phyloP scores from a whole-genome alignment of 768 basidiomycete species.

The Lactarius pseudohatsudake region DNA sequence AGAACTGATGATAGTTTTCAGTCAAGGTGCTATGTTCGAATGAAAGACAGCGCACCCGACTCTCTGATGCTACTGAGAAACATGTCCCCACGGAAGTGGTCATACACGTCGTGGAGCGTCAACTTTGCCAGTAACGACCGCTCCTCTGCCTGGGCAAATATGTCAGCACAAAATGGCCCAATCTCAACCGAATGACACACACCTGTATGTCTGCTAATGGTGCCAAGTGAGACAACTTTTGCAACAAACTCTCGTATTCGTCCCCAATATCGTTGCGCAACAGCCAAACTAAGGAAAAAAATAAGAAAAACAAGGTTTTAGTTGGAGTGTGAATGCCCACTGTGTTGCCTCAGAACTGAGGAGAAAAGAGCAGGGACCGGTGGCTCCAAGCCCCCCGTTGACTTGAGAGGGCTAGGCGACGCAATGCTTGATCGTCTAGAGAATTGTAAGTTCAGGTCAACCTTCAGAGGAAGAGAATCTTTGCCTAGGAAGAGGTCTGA shows the following conservation, averaged over 20 bases:
- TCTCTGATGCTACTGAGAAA: constrained; percentile 88
- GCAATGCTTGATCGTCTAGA: constrained; percentile 27
- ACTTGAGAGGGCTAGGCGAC: constrained; percentile 5
- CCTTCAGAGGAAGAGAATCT: constrained; percentile 39
- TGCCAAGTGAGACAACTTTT: constrained; percentile 57
- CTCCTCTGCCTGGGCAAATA: constrained; percentile 61
- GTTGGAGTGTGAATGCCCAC: constrained; percentile 44
- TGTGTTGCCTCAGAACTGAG: constrained; percentile 61
- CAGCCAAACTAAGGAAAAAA: constrained; percentile 54
- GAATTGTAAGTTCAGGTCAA: background rate
- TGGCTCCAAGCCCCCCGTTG: constrained; percentile 39
- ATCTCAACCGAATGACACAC: constrained; percentile 13
- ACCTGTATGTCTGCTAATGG: constrained; percentile 61
- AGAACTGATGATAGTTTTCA: constrained; percentile 52
- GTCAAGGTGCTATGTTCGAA: background rate
- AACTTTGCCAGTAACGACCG: constrained; percentile 72
- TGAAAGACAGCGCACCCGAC: constrained; percentile 61
- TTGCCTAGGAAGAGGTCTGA: constrained; percentile 47
- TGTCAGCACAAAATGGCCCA: background rate
- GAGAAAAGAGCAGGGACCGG: constrained; percentile 62
- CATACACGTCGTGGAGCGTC: constrained; percentile 75
- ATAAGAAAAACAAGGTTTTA: constrained; percentile 17
- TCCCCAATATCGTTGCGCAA: constrained; percentile 56
- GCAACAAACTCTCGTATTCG: constrained; percentile 53
- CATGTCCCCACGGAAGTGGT: constrained; percentile 80